These are phyloP conservation scores for Vitis hybrid DNA, from an alignment of 177 flowering plant genomes.

Conservation along the genomic window DNA sequence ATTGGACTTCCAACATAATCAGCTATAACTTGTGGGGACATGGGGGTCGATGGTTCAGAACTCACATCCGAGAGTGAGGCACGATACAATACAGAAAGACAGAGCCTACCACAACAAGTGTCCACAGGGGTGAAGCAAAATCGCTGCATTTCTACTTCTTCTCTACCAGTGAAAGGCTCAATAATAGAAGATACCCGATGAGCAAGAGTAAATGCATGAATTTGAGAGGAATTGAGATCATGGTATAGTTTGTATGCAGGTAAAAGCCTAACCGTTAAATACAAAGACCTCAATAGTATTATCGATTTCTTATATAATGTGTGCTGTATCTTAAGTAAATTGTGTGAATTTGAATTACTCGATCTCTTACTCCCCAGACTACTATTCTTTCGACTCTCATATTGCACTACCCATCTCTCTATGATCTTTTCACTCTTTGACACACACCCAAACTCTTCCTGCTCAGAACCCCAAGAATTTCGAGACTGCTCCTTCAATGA, in stretches of 20 bases:
- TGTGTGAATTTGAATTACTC: constrained; percentile 11
- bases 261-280: constrained; percentile 71
- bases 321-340: constrained; percentile 25
- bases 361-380: constrained; percentile 45
- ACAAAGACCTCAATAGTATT: constrained; percentile 75
- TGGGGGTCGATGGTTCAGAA: constrained; percentile 63
- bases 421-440: constrained; percentile 57
- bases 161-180: constrained; percentile 73
- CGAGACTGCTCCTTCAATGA: constrained; percentile 39
- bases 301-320: constrained; percentile 64
- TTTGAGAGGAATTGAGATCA: constrained; percentile 67
- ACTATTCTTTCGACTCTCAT: constrained; percentile 57
- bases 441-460: constrained; percentile 45
- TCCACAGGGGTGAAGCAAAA: constrained; percentile 80
- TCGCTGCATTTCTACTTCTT: constrained; percentile 77
- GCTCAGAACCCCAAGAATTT: constrained; percentile 41
- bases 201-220: constrained; percentile 46
- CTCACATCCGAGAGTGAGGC: constrained; percentile 51
- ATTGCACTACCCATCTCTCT: constrained; percentile 92
- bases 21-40: constrained; percentile 70
- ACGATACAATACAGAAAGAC: constrained; percentile 67
- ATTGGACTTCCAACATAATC: constrained; percentile 98
- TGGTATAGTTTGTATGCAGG: constrained; percentile 84
- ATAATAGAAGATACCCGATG: constrained; percentile 67
- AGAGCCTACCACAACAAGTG: constrained; percentile 74